phyloP scores from a whole-genome alignment of 352 stramenopile species.

The Phytophthora boehmeriae region DNA sequence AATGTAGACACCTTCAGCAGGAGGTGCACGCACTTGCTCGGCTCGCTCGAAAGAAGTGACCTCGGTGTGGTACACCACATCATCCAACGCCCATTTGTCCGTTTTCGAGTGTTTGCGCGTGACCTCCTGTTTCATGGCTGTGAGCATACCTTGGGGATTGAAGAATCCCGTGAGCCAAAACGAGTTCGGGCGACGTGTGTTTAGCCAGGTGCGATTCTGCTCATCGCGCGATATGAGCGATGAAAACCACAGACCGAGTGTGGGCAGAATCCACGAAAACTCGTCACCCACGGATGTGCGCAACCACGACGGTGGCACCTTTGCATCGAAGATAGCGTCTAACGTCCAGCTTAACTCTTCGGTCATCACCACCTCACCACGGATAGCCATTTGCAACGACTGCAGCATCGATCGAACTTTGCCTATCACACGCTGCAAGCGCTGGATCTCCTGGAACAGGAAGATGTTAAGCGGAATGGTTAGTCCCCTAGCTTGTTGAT shows the following conservation, averaged over 20 bases:
- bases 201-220: conserved; percentile 96
- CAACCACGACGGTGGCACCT: conserved; percentile 95
- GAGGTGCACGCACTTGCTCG: conserved; percentile 89
- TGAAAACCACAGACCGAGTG: conserved; percentile 97
- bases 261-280: conserved; percentile 97
- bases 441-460: conserved; percentile 98
- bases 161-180: conserved; percentile 99
- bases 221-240: conserved; percentile 95
- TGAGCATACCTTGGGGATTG: conserved; percentile 98
- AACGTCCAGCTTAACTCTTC: conserved; percentile 95
- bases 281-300: conserved; percentile 97
- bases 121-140: conserved; percentile 99
- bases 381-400: conserved; percentile 97
- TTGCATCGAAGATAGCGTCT: conserved; percentile 96
- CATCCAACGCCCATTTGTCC: conserved; percentile 98
- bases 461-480: conserved; percentile 98
- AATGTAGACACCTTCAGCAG: conserved; percentile 96
- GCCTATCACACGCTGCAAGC: conserved; percentile 95
- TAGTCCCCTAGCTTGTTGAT: conserved; percentile 97
- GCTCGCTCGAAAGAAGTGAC: conserved; percentile 94
- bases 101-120: conserved; percentile 96
- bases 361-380: conserved; percentile 98
- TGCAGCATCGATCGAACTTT: conserved; percentile 96
- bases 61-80: conserved; percentile 98
- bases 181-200: conserved; percentile 92